Percentiles rank a stretch among this genome's conserved stretches.
Evolutionary conservation across 257 asterid genomes (phyloP).

Genomic region (Haberlea rhodopensis): DNA sequence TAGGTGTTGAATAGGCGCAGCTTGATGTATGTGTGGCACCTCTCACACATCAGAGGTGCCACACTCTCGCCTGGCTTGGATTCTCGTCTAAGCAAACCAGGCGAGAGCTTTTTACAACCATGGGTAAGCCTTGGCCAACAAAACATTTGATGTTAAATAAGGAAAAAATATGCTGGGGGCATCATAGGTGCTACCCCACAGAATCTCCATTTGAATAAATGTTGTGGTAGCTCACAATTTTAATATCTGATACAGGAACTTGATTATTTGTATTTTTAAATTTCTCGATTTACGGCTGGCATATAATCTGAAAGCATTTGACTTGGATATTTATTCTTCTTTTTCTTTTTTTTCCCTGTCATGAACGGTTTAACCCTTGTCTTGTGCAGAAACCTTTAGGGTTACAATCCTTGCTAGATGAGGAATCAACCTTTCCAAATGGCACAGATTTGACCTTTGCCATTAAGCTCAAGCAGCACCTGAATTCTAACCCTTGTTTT

Average conservation of each 20-base stretch:
- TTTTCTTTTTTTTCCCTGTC: slow-evolving; percentile 20
- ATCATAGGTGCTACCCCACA: not conserved
- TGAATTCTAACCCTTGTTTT: slow-evolving; percentile 72
- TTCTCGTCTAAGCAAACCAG: too few species aligned
- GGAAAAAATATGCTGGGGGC: not conserved
- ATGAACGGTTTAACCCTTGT: slow-evolving; percentile 12
- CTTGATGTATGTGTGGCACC: too few species aligned
- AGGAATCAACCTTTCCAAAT: slow-evolving; percentile 95
- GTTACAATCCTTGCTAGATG: slow-evolving; percentile 84
- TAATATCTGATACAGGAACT: not conserved
- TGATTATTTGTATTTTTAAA: not conserved
- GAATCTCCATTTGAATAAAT: not conserved
- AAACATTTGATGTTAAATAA: not conserved
- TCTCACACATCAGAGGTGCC: too few species aligned
- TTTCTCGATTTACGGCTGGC: not conserved
- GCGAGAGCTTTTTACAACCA: too few species aligned
- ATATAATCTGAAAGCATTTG: slow-evolving; percentile 18
- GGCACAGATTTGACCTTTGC: slow-evolving; percentile 97
- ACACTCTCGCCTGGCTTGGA: too few species aligned
- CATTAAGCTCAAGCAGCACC: slow-evolving; percentile 88
- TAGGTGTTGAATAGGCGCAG: too few species aligned
- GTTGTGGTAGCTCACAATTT: not conserved
- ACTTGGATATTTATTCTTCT: not conserved
- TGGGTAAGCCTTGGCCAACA: not conserved
- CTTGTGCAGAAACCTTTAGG: slow-evolving; percentile 90